A percentile compares a stretch with the other conserved stretches of the same genome.
These are phyloP conservation scores for Euphorbia tirucalli DNA, from an alignment of 345 rosid species.

Conservation along the genomic window DNA sequence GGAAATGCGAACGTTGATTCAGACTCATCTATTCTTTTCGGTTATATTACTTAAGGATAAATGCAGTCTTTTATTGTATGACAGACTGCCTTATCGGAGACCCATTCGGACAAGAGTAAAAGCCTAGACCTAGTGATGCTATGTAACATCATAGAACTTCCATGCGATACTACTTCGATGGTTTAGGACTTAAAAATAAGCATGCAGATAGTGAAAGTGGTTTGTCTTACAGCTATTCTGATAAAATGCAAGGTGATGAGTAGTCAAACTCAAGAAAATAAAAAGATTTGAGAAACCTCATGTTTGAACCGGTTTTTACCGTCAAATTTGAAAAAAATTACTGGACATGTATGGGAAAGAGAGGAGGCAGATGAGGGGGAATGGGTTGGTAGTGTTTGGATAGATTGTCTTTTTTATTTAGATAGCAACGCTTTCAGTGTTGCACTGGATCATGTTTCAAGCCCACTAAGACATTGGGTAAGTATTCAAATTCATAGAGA, in stretches of 20 bases:
- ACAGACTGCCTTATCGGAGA: background rate
- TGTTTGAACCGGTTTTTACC: background rate
- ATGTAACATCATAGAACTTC: background rate
- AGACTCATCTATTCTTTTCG: background rate
- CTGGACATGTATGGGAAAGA: too few species aligned
- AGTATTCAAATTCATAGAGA: background rate
- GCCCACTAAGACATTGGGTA: background rate
- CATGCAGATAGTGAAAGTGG: background rate
- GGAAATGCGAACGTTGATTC: background rate
- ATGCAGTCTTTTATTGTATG: background rate
- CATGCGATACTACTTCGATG: background rate
- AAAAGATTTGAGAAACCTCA: background rate
- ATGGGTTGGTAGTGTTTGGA: too few species aligned
- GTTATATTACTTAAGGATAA: background rate
- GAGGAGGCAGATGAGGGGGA: too few species aligned
- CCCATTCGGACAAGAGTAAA: background rate
- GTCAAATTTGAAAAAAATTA: too few species aligned
- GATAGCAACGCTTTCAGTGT: background rate
- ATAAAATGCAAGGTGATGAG: background rate
- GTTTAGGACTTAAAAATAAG: background rate
- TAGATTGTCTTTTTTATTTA: background rate
- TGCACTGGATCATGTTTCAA: background rate
- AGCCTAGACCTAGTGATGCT: background rate
- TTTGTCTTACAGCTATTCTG: conserved; percentile 2
- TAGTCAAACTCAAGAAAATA: background rate